These are phyloP conservation scores for Hanseniaspora lindneri DNA, from an alignment of 805 yeast species.

Conservation along the genomic window DNA sequence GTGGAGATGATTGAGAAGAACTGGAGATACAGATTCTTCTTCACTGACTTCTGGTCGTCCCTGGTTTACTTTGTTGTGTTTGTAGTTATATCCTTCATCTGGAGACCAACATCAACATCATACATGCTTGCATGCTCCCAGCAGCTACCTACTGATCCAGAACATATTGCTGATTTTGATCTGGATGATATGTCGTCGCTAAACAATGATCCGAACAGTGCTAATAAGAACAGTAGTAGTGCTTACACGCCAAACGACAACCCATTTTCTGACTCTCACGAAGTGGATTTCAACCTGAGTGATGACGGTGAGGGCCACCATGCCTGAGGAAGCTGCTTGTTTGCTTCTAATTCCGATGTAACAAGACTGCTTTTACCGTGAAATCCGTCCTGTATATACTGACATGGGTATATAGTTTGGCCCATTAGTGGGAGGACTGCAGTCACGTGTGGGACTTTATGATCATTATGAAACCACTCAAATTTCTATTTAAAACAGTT, in stretches of 20 bases:
- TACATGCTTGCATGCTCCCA: conserved; percentile 89
- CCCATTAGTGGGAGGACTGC: too few species aligned
- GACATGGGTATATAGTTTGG: too few species aligned
- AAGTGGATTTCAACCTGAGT: conserved; percentile 13
- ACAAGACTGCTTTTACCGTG: too few species aligned
- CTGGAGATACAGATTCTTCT: conserved; percentile 85
- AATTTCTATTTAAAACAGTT: too few species aligned
- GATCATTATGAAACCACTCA: too few species aligned
- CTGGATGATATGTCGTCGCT: conserved; percentile 42
- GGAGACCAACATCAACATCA: conserved; percentile 97
- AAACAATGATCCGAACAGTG: conserved; percentile 33
- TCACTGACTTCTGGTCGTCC: conserved; percentile 91
- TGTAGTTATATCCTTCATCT: conserved; percentile 70
- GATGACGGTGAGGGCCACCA: conserved; percentile 15
- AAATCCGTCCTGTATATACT: too few species aligned
- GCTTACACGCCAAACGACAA: conserved; percentile 21
- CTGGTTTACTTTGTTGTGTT: conserved; percentile 76
- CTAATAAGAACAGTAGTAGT: conserved; percentile 25
- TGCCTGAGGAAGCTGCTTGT: not conserved
- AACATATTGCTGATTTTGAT: conserved; percentile 55
- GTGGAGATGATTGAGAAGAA: conserved; percentile 69
- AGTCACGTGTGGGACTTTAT: too few species aligned
- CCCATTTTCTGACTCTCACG: conserved; percentile 12
- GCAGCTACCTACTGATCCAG: conserved; percentile 75
- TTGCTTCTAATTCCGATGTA: not conserved